These are phyloP conservation scores for Penicillium sp. DNA, from an alignment of 2,329 filamentous ascomycete species.

Conservation along the genomic window DNA sequence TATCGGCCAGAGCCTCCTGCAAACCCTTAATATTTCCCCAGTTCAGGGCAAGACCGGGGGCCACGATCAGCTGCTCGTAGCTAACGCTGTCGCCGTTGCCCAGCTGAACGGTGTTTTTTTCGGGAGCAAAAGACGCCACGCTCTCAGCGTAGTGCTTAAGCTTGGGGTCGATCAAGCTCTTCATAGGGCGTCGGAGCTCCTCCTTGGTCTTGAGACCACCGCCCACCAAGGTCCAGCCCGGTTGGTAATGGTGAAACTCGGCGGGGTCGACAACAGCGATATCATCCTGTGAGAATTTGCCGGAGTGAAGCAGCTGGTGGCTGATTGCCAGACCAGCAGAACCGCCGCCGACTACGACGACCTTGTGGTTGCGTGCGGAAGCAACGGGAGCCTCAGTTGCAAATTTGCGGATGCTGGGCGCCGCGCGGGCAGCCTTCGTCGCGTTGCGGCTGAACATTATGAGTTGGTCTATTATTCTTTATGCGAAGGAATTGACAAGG, in stretches of 20 bases:
- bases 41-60: constrained; percentile 56
- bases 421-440: constrained; percentile 23
- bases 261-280: constrained; percentile 65
- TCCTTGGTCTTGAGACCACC: constrained; percentile 64
- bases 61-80: constrained; percentile 66
- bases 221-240: constrained; percentile 68
- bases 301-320: constrained; percentile 63
- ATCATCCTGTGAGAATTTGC: constrained; percentile 57
- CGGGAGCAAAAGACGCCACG: constrained; percentile 53
- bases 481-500: not conserved
- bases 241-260: constrained; percentile 65
- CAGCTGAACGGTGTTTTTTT: constrained; percentile 57
- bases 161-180: constrained; percentile 56
- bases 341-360: constrained; percentile 67
- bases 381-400: constrained; percentile 38
- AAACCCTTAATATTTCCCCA: constrained; percentile 54
- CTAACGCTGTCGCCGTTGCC: constrained; percentile 54
- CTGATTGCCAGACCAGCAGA: constrained; percentile 64
- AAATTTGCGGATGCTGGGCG: constrained; percentile 18
- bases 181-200: constrained; percentile 53
- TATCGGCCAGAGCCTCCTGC: constrained; percentile 54
- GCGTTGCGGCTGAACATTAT: constrained; percentile 30
- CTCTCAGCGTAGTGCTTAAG: constrained; percentile 58
- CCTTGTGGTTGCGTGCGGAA: constrained; percentile 52
- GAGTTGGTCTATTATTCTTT: not conserved